These are phyloP conservation scores for Chaetomium olivaceum DNA, from an alignment of 2,329 filamentous ascomycete species.

Conservation along the genomic window DNA sequence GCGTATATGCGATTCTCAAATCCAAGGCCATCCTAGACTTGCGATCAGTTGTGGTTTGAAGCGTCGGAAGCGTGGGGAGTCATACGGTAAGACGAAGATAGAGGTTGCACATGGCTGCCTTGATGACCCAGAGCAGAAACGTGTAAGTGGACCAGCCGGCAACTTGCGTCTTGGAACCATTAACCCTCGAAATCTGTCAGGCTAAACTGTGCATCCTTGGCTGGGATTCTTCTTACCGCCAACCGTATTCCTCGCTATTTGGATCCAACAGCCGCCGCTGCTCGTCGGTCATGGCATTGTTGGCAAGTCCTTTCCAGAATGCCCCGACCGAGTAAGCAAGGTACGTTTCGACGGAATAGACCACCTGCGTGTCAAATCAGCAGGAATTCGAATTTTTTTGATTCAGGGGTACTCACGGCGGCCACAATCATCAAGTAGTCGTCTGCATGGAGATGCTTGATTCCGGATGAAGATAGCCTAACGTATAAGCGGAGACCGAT, in stretches of 20 bases:
- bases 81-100: conserved; percentile 37
- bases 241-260: conserved; percentile 33
- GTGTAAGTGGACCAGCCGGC: conserved; percentile 36
- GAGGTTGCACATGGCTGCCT: conserved; percentile 37
- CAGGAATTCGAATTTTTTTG: conserved; percentile 41
- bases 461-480: conserved; percentile 49
- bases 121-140: conserved; percentile 34
- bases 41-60: not conserved
- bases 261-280: conserved; percentile 35
- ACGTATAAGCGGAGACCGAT: conserved; percentile 54
- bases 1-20: conserved; percentile 36
- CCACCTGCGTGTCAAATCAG: conserved; percentile 34
- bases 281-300: conserved; percentile 39
- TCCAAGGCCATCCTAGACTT: conserved; percentile 34
- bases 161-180: conserved; percentile 41
- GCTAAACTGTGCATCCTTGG: not conserved
- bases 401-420: conserved; percentile 32
- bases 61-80: not conserved
- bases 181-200: conserved; percentile 31
- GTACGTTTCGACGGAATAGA: conserved; percentile 34
- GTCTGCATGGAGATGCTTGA: conserved; percentile 54
- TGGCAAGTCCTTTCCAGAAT: conserved; percentile 37
- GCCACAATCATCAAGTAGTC: conserved; percentile 54
- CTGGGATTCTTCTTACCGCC: conserved; percentile 31
- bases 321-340: conserved; percentile 37